These are phyloP conservation scores for Pseudocercospora musae DNA, from an alignment of 2,329 filamentous ascomycete species.

Conservation along the genomic window DNA sequence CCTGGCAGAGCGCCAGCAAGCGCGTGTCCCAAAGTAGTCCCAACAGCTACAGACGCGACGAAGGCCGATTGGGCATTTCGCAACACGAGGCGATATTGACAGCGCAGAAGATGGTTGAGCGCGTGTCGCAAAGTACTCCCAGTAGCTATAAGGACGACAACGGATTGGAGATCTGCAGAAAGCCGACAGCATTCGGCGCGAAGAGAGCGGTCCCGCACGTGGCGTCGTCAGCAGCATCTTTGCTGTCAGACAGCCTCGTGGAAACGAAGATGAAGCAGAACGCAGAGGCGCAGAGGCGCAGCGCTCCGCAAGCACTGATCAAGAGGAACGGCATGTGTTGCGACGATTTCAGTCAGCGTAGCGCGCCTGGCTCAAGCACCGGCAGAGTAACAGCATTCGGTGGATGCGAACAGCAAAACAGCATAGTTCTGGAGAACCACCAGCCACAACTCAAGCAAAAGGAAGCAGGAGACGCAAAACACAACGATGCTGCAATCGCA, in stretches of 20 bases:
- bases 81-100: background rate
- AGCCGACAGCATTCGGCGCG: background rate
- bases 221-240: background rate
- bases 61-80: slow-evolving; percentile 8
- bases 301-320: background rate
- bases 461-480: slow-evolving; percentile 4
- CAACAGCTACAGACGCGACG: slow-evolving; percentile 10
- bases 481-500: slow-evolving; percentile 15
- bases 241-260: background rate
- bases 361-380: background rate
- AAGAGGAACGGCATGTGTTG: background rate
- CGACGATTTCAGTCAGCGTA: background rate
- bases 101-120: background rate
- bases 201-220: background rate
- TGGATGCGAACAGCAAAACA: background rate
- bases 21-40: background rate
- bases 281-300: background rate
- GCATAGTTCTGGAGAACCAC: background rate
- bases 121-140: background rate
- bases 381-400: background rate
- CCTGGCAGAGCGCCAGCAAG: slow-evolving; percentile 4
- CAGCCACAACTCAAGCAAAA: background rate
- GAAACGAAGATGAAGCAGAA: background rate
- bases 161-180: background rate
- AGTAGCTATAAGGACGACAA: background rate